Evolutionary conservation across 331 rosid species (phyloP).

Genomic region (Quercus tomentella): DNA sequence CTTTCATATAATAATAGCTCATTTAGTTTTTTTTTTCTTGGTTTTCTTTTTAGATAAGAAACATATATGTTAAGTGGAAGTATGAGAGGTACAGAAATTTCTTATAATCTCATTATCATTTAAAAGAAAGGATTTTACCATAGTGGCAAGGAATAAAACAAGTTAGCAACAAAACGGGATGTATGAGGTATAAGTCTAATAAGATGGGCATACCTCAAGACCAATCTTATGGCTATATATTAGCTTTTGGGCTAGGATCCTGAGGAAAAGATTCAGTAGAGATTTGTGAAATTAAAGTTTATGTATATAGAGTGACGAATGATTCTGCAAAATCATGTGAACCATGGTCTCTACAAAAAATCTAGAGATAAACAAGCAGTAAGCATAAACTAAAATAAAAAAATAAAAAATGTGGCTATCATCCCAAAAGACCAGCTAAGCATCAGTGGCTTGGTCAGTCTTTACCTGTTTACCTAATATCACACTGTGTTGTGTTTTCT

Average conservation of each 20-base stretch:
- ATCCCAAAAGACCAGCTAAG: too few species aligned
- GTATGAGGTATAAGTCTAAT: not conserved
- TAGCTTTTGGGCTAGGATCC: not conserved
- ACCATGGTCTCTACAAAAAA: not conserved
- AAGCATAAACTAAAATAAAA: not conserved
- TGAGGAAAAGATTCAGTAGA: not conserved
- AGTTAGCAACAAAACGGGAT: not conserved
- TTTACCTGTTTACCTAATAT: too few species aligned
- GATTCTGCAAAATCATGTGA: not conserved
- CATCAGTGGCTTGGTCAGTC: too few species aligned
- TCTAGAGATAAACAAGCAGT: not conserved
- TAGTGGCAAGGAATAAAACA: not conserved
- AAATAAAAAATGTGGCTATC: not conserved
- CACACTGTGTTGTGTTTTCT: not conserved
- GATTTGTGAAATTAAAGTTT: not conserved
- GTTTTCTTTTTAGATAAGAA: not conserved
- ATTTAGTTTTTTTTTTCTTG: not conserved
- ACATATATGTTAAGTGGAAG: not conserved
- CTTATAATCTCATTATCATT: not conserved
- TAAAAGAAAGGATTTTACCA: not conserved
- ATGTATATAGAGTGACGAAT: not conserved
- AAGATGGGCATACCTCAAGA: not conserved
- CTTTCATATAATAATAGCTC: constrained; percentile 1
- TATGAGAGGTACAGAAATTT: not conserved
- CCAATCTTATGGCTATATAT: not conserved